Percentiles rank a stretch among this genome's conserved stretches.
These are phyloP conservation scores for Phascolomyces articulosus DNA, from an alignment of 371 early-diverging fungal species.

Conservation along the genomic window DNA sequence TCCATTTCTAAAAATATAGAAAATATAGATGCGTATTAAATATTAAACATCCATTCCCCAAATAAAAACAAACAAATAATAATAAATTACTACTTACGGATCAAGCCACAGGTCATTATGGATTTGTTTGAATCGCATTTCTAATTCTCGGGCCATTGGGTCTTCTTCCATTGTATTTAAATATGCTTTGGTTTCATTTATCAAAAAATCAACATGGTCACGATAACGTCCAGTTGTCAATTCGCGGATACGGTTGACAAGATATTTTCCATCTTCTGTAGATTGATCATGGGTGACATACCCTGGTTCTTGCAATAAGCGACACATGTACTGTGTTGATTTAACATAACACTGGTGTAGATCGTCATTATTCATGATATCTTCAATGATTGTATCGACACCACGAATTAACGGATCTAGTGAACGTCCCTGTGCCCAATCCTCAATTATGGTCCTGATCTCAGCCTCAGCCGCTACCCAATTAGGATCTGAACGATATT, in stretches of 20 bases:
- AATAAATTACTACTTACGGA: conserved; percentile 17
- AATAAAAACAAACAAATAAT: no score
- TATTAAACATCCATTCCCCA: no score
- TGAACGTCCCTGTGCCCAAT: conserved; percentile 56
- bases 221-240: conserved; percentile 28
- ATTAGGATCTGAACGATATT: conserved; percentile 28
- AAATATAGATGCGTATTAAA: no score
- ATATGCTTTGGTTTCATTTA: conserved; percentile 16
- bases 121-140: conserved; percentile 24
- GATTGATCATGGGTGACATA: conserved; percentile 28
- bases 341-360: conserved; percentile 35
- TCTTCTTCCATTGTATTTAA: conserved; percentile 29
- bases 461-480: conserved; percentile 40
- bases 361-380: conserved; percentile 33
- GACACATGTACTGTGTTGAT: conserved; percentile 19
- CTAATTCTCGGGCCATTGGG: conserved; percentile 28
- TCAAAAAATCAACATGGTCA: conserved; percentile 21
- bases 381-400: conserved; percentile 33
- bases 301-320: conserved; percentile 31
- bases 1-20: conserved; percentile 33
- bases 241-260: conserved; percentile 29
- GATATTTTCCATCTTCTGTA: conserved; percentile 28
- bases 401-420: conserved; percentile 45
- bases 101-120: conserved; percentile 40
- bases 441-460: conserved; percentile 54